These are phyloP conservation scores for Penicillium sp. DNA, from an alignment of 2,329 filamentous ascomycete species.

Conservation along the genomic window DNA sequence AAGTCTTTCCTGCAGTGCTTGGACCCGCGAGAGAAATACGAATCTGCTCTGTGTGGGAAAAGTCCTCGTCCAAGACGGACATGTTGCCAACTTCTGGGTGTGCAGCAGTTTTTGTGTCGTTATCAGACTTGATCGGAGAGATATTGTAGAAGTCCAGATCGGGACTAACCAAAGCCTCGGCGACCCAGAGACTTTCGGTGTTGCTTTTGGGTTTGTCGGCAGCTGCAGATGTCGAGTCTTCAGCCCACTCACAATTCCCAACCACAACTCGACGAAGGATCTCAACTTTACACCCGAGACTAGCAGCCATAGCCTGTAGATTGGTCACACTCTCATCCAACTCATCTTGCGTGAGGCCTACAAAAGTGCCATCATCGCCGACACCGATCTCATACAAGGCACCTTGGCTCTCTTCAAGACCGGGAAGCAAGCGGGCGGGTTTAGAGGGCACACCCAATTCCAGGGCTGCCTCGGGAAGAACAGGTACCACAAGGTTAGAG, in stretches of 20 bases:
- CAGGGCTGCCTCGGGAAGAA: slow-evolving; percentile 63
- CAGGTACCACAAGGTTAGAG: slow-evolving; percentile 70
- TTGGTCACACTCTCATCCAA: slow-evolving; percentile 87
- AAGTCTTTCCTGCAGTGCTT: slow-evolving; percentile 90
- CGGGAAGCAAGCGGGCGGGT: slow-evolving; percentile 60
- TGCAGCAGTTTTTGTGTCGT: not conserved
- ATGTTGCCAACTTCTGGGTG: not conserved
- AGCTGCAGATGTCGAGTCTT: slow-evolving; percentile 24
- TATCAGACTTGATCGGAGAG: slow-evolving; percentile 11
- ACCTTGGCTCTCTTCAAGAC: slow-evolving; percentile 87
- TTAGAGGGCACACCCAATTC: slow-evolving; percentile 58
- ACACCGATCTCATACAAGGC: slow-evolving; percentile 96
- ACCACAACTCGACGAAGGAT: slow-evolving; percentile 79
- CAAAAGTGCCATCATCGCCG: slow-evolving; percentile 85
- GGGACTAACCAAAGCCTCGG: slow-evolving; percentile 84
- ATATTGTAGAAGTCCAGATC: slow-evolving; percentile 52
- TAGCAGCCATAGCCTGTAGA: slow-evolving; percentile 85
- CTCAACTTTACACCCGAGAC: slow-evolving; percentile 80
- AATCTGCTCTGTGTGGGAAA: slow-evolving; percentile 67
- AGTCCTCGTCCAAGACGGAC: slow-evolving; percentile 21
- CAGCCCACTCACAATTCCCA: slow-evolving; percentile 68
- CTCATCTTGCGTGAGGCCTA: slow-evolving; percentile 85
- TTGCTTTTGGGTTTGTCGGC: slow-evolving; percentile 27
- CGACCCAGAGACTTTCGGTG: slow-evolving; percentile 71
- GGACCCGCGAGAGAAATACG: slow-evolving; percentile 84